Evolutionary conservation across 2,329 filamentous ascomycete genomes (phyloP).

Genomic region (Periglandula ipomoeae): DNA sequence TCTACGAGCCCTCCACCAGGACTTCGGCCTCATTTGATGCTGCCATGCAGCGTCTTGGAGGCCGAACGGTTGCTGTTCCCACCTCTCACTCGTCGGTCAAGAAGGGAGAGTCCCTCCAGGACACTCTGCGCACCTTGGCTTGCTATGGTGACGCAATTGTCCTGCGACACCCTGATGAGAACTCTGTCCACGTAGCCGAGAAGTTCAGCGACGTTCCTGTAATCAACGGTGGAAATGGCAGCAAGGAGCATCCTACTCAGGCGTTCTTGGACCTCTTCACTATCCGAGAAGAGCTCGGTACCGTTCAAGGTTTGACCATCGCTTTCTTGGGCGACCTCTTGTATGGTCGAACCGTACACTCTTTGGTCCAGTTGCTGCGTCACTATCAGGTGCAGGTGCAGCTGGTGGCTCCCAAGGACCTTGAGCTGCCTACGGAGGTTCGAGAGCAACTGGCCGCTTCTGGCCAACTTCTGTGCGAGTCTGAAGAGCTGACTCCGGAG

Average conservation of each 20-base stretch:
- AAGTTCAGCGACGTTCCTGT: constrained; percentile 86
- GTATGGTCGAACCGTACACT: constrained; percentile 92
- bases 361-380: constrained; percentile 82
- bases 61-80: constrained; percentile 71
- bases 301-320: constrained; percentile 88
- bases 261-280: constrained; percentile 97
- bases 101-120: constrained; percentile 90
- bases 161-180: constrained; percentile 83
- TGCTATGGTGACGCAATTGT: constrained; percentile 95
- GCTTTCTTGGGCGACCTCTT: constrained; percentile 91
- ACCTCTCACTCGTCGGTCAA: constrained; percentile 80
- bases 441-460: constrained; percentile 61
- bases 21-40: constrained; percentile 95
- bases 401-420: constrained; percentile 73
- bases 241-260: constrained; percentile 93
- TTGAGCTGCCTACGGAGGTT: constrained; percentile 69
- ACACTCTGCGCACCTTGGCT: constrained; percentile 85
- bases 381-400: constrained; percentile 95
- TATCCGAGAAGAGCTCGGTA: constrained; percentile 93
- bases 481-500: constrained; percentile 72
- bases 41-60: constrained; percentile 95
- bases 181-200: constrained; percentile 69
- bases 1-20: constrained; percentile 95
- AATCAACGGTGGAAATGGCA: constrained; percentile 95
- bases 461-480: constrained; percentile 69